These are phyloP conservation scores for Ophiostoma sp. DNA, from an alignment of 2,329 filamentous ascomycete species.

Conservation along the genomic window DNA sequence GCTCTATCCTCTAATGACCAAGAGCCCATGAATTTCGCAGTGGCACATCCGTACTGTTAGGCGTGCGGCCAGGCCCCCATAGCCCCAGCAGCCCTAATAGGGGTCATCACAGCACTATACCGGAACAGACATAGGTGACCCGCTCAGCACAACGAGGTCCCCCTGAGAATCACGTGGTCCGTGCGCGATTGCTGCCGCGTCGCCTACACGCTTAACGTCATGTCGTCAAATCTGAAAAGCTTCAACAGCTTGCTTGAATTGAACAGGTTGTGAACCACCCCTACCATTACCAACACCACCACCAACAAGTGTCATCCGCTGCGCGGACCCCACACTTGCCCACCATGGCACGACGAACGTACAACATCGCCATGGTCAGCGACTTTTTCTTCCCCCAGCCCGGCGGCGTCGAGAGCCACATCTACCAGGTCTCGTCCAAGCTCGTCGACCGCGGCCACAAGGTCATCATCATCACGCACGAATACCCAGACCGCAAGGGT, in stretches of 20 bases:
- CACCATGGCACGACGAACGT: slow-evolving; percentile 52
- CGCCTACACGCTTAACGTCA: background rate
- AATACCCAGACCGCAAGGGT: slow-evolving; percentile 84
- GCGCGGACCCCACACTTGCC: background rate
- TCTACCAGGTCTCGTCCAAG: slow-evolving; percentile 95
- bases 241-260: background rate
- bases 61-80: too few species aligned
- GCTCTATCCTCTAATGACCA: background rate
- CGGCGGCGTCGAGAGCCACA: slow-evolving; percentile 94
- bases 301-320: background rate
- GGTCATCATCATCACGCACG: slow-evolving; percentile 95
- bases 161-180: slow-evolving; percentile 9
- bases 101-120: background rate
- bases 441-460: slow-evolving; percentile 96
- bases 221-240: background rate
- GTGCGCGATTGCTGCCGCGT: background rate
- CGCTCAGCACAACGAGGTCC: background rate
- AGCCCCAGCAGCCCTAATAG: background rate
- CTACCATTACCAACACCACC: background rate
- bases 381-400: slow-evolving; percentile 99
- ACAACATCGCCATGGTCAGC: slow-evolving; percentile 85
- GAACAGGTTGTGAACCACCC: background rate
- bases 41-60: background rate
- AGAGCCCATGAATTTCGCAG: background rate
- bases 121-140: background rate